These are phyloP conservation scores for Spironucleus salmonicida DNA, from an alignment of 208 protist genomes.

Conservation along the genomic window DNA sequence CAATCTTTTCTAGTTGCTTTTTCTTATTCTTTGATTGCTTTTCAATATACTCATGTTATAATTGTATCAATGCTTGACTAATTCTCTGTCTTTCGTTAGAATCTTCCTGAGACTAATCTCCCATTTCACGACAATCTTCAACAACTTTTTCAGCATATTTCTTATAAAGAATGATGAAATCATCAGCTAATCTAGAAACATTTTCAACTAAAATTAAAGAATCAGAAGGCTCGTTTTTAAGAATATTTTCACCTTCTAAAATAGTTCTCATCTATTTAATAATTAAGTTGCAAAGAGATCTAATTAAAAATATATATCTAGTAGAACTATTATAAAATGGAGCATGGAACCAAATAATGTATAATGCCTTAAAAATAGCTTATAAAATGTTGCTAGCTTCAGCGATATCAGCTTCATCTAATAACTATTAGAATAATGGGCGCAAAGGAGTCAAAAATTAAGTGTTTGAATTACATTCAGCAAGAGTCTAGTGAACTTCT, in stretches of 20 bases:
- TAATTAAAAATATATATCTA: slow-evolving; percentile 23
- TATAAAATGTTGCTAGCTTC: neutral
- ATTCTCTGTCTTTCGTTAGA: no score
- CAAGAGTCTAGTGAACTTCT: neutral
- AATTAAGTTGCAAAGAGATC: slow-evolving; percentile 31
- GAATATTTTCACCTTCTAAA: neutral
- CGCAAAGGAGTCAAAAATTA: slow-evolving; percentile 29
- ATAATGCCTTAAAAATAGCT: neutral
- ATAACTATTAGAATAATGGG: neutral
- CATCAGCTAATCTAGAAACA: neutral
- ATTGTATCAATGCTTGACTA: no score
- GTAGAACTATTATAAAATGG: slow-evolving; percentile 18
- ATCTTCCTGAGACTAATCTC: no score
- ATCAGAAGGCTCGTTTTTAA: neutral
- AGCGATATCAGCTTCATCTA: neutral
- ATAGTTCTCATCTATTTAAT: slow-evolving; percentile 17
- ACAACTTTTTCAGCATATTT: neutral
- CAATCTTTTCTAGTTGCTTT: neutral
- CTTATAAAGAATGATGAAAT: neutral
- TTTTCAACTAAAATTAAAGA: neutral
- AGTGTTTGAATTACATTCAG: slow-evolving; percentile 6
- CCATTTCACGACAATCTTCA: no score
- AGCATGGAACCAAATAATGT: slow-evolving; percentile 28
- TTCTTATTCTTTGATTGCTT: no score
- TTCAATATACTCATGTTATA: no score